Evolutionary conservation across 345 rosid genomes (phyloP).

Genomic region (Lumnitzera racemosa): DNA sequence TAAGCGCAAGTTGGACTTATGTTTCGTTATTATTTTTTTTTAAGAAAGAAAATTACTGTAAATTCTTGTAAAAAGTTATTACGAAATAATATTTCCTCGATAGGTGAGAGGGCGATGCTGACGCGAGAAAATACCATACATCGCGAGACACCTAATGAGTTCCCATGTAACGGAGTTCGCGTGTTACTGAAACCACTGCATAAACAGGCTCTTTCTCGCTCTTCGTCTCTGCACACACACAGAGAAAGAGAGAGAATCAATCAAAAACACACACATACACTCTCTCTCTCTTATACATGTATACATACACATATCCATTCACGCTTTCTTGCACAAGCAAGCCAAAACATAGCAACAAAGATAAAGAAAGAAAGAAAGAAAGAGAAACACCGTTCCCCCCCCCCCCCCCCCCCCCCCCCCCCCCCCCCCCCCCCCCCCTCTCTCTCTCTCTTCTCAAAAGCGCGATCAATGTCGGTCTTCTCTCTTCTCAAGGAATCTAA

Average conservation of each 20-base stretch:
- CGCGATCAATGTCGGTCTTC: slow-evolving; percentile 30
- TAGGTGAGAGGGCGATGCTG: neutral
- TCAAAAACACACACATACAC: neutral
- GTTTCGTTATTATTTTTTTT: too few relatives aligned
- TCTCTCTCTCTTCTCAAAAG: slow-evolving; percentile 4
- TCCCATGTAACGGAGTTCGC: slow-evolving; percentile 30
- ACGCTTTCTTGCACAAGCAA: neutral
- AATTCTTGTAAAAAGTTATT: neutral
- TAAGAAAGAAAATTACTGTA: neutral
- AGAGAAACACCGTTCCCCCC: neutral
- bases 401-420: too few relatives aligned
- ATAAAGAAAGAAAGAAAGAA: neutral
- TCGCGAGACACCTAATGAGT: slow-evolving; percentile 18
- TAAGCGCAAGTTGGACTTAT: too few relatives aligned
- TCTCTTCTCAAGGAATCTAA: slow-evolving; percentile 11
- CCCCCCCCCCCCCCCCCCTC: too few relatives aligned
- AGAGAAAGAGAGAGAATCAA: slow-evolving; percentile 5
- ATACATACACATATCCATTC: neutral
- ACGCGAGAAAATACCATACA: too few relatives aligned
- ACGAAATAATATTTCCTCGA: neutral
- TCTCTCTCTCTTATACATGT: neutral
- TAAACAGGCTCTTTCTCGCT: slow-evolving; percentile 4
- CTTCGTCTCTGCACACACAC: too few relatives aligned
- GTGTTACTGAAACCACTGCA: slow-evolving; percentile 33
- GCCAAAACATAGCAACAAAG: neutral